phyloP scores from a whole-genome alignment of 2,329 filamentous ascomycete species.

The Thelonectria discophora region DNA sequence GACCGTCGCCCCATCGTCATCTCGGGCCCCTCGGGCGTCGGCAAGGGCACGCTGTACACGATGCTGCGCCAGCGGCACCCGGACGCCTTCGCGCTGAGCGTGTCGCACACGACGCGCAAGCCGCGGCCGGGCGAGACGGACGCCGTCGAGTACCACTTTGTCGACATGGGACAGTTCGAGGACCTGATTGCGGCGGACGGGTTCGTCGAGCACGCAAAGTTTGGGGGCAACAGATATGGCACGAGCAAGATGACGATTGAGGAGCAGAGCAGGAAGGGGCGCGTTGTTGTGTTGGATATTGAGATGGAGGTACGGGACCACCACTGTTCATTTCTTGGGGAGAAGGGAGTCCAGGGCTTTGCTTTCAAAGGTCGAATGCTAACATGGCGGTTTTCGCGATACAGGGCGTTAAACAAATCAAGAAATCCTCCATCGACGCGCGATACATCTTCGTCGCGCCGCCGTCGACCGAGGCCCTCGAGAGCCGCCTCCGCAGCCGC shows the following conservation, averaged over 20 bases:
- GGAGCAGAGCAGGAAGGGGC: slow-evolving; percentile 74
- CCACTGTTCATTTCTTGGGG: too few relatives aligned
- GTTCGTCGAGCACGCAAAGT: slow-evolving; percentile 88
- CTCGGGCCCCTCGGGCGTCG: slow-evolving; percentile 80
- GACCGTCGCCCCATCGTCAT: slow-evolving; percentile 76
- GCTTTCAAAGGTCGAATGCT: background rate
- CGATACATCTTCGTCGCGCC: slow-evolving; percentile 88
- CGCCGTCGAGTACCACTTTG: slow-evolving; percentile 84
- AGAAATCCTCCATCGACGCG: slow-evolving; percentile 76
- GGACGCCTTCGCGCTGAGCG: slow-evolving; percentile 63
- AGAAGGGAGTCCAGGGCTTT: background rate
- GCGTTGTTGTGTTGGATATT: slow-evolving; percentile 87
- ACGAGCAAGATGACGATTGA: slow-evolving; percentile 83
- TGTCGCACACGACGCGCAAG: slow-evolving; percentile 80
- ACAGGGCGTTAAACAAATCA: slow-evolving; percentile 96
- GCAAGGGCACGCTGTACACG: slow-evolving; percentile 83
- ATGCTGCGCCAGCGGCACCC: slow-evolving; percentile 69
- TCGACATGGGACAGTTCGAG: slow-evolving; percentile 71
- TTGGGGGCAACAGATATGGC: slow-evolving; percentile 87
- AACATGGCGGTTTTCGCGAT: slow-evolving; percentile 71
- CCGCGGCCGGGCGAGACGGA: slow-evolving; percentile 81
- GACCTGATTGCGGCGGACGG: slow-evolving; percentile 70
- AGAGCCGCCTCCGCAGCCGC: slow-evolving; percentile 76
- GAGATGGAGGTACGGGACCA: slow-evolving; percentile 83
- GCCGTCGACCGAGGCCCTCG: slow-evolving; percentile 77